Evolutionary conservation across 768 basidiomycete species (phyloP).

Genomic region (Russula emetica): DNA sequence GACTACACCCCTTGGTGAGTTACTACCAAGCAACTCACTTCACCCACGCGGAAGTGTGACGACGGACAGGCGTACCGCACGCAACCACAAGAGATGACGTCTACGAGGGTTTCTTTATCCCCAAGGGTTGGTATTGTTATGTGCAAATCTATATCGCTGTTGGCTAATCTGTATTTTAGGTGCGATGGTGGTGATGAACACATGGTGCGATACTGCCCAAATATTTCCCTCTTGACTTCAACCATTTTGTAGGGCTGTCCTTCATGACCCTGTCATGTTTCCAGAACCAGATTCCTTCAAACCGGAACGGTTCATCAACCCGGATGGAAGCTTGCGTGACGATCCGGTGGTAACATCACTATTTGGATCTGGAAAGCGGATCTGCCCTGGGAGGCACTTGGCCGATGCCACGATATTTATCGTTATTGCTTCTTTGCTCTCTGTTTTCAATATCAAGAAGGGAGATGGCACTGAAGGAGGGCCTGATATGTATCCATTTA

Average conservation of each 20-base stretch:
- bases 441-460: neutral
- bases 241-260: neutral
- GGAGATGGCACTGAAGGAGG: neutral
- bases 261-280: neutral
- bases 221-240: too few relatives aligned
- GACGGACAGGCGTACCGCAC: constrained; percentile 24
- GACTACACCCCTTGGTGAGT: constrained; percentile 21
- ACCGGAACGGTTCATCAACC: neutral
- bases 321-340: neutral
- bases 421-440: neutral
- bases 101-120: constrained; percentile 28
- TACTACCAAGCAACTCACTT: neutral
- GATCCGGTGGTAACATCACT: neutral
- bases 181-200: constrained; percentile 26
- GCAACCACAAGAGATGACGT: constrained; percentile 9
- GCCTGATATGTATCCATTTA: neutral
- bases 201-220: constrained; percentile 14
- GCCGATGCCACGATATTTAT: constrained; percentile 3
- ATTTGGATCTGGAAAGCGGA: constrained; percentile 3
- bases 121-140: constrained; percentile 11
- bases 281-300: neutral
- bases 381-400: neutral
- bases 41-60: neutral
- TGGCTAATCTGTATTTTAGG: constrained; percentile 1
- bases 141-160: too few relatives aligned